Base-by-base conservation (phyloP, 129 eudicot genomes). In the Gnaphalium uliginosum region DNA sequence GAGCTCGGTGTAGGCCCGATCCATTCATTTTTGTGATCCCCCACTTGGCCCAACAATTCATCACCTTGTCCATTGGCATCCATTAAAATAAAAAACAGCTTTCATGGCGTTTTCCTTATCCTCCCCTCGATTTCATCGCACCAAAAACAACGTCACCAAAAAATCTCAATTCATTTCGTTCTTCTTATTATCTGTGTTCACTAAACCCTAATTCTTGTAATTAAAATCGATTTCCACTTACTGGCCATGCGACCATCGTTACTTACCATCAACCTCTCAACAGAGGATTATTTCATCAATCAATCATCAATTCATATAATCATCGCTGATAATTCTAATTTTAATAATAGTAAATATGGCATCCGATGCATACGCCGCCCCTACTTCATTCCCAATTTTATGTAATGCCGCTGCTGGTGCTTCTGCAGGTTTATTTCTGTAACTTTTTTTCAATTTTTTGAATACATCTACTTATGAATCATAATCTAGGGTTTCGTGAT, bases 401-500 rank as follows among this genome's bases (percentile, higher is more conserved):
- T 92, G 96, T 75, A 92, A 92, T 70, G 98, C 96, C n/a, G 96
- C 87, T 33, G 96, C 98, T 15, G 98, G 98, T 39, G 98, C 98
- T 9, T 91, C 93, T 5, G 98, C 98, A 56, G 98, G 98, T 92
- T 68, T 1, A 77, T 73, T 17, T n/a, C 19, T 48, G 5, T 19
- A 30, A 13, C 8, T 73, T 11, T 15, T 5, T 43, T 51, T 37
- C 3, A 19, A 56, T 15, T 19, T 63, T 29, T 59, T 21, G 11
- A 26, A 8, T 13, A 59, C 5, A 51, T 22, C 9, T 5, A 46
- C 21, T 0, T 23, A 26, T 10, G 6, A 14, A 14, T 53, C 13
- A 29, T 56, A 23, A 22, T 57, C 61, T 62, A 61, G 71, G 76
- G 69, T 46, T 35, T 10, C 54, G 21, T 53, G 66, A 2, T 54